Conservation (phyloP, 306 rosid species). For the Cucumis melo region DNA sequence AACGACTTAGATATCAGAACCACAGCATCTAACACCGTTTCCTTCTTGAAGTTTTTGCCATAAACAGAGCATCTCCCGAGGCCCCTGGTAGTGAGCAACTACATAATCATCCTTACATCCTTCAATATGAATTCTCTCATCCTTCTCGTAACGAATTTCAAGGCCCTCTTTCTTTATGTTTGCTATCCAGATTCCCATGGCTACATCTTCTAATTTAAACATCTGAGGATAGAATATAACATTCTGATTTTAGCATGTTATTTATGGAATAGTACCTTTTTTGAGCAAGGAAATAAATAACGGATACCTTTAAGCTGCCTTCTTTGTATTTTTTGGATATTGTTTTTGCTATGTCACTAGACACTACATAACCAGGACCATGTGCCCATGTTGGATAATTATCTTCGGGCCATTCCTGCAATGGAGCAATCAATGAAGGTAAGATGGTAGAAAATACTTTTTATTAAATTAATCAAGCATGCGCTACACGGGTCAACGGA, state of each 20-base stretch:
- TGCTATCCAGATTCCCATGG: conserved; percentile 99
- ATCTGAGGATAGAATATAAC: conserved; percentile 33
- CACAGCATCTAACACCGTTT: conserved; percentile 61
- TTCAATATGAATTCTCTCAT: conserved; percentile 39
- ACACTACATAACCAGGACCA: conserved; percentile 94
- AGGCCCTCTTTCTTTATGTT: conserved; percentile 61
- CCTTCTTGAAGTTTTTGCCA: conserved; percentile 85
- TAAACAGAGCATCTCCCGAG: conserved; percentile 87
- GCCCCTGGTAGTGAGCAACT: conserved; percentile 98
- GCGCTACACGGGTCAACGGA: background rate
- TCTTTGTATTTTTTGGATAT: conserved; percentile 46
- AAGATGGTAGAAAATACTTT: background rate
- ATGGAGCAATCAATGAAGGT: conserved; percentile 13
- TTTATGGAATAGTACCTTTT: background rate
- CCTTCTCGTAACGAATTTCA: conserved; percentile 55
- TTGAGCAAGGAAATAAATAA: background rate
- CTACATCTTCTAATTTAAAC: conserved; percentile 98
- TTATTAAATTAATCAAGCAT: background rate
- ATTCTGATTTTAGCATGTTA: background rate
- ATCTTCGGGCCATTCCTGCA: conserved; percentile 80
- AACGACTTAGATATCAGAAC: conserved; percentile 6
- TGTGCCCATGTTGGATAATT: conserved; percentile 97
- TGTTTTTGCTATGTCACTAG: conserved; percentile 63
- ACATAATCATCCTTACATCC: conserved; percentile 86
- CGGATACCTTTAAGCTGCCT: conserved; percentile 53